Base-by-base conservation (phyloP, 78 protist genomes). In the Cavenderia fasciculata region DNA sequence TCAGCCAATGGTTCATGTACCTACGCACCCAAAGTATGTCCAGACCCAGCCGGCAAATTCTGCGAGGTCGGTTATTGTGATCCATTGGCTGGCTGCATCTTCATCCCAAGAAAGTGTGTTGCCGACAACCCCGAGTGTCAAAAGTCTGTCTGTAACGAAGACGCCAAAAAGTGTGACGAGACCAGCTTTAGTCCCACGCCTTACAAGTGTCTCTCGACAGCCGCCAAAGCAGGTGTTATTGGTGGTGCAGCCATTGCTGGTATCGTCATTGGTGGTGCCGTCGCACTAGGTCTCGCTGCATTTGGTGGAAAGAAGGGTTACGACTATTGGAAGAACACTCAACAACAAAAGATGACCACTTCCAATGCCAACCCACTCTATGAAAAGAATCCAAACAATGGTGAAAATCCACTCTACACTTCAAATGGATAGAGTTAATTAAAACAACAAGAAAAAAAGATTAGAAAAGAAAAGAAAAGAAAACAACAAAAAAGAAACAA, bases 181-280 rank as follows among this genome's bases (percentile, higher is more conserved):
- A 18, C 49, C 27, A 4, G 27, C 1, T 82, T 33, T 31, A 70
- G 56, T 31, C 90, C 90, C 49, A 29, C 57, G 23, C 90, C 90
- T 40, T 82, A 68, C 33, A 68, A 52, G 43, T 82, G 90, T 43
- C 90, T 68, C 54, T 44, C 90, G 1, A 72, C 73, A 21, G 90
- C 78, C 1, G 90, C 68, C 1, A 65, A 82, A 33, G 90, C 79
- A 31, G 90, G 71, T 0, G 90, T 82, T 36, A 71, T 56, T 38
- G 31, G 49, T 43, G 78, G 79, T 82, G 90, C 90, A 1, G 87
- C 74, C 16, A 70, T 72, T 33, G 90, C 78, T 16, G 90, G 90
- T 33, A 82, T 82, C 2, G 90, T 59, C 0, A 65, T 82, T 27
- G 90, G 90, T 52, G 90, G 79, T 56, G 90, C 90, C 16, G 69